These are phyloP conservation scores for Coelastrella sp. DNA, from an alignment of 139 green algal species.

Conservation along the genomic window DNA sequence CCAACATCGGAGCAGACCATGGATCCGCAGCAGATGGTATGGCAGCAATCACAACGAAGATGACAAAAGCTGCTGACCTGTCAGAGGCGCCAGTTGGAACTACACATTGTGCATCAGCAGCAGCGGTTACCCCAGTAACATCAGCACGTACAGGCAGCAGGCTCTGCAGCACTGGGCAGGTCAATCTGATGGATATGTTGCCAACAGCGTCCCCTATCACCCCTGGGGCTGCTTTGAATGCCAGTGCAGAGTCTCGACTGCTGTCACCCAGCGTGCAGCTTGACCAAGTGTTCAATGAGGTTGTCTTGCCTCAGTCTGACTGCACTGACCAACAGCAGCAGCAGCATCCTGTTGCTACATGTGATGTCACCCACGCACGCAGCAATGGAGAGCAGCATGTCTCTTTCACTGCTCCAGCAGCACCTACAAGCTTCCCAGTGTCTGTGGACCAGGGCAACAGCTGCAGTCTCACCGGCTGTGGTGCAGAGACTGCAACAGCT, in stretches of 20 bases:
- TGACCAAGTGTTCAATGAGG: constrained; percentile 16
- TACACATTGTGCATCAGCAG: constrained; percentile 10
- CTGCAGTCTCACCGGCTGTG: too few species aligned
- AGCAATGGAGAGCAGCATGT: background rate
- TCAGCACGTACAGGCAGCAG: background rate
- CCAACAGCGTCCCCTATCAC: background rate
- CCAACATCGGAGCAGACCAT: background rate
- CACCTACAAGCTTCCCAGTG: too few species aligned
- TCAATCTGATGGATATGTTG: background rate
- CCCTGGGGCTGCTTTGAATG: constrained; percentile 23
- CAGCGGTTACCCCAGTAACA: background rate
- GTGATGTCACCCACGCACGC: background rate
- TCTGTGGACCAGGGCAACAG: background rate
- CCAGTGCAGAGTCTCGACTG: constrained; percentile 17
- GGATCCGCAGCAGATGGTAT: constrained; percentile 5
- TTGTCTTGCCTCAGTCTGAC: background rate
- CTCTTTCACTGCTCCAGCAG: background rate
- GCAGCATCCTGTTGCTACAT: background rate
- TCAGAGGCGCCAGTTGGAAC: too few species aligned
- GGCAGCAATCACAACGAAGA: too few species aligned
- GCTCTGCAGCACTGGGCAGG: constrained; percentile 4
- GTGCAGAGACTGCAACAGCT: background rate
- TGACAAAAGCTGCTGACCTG: too few species aligned
- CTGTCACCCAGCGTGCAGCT: constrained; percentile 26
- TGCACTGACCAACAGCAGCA: background rate